phyloP scores from a whole-genome alignment of 768 basidiomycete genomes.

The Tulasnella sp. region DNA sequence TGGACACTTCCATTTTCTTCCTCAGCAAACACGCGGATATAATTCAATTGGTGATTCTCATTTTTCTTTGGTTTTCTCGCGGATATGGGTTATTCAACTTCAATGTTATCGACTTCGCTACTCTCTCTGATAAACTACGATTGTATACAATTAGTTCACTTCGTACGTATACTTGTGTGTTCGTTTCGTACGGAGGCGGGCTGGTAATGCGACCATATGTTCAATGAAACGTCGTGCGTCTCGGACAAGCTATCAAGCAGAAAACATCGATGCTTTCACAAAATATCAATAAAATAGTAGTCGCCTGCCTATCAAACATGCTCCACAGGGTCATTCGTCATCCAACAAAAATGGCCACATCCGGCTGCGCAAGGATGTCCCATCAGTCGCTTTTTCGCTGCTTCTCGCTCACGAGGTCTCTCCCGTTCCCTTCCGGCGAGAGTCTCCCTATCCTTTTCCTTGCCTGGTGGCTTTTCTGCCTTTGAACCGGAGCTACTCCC shows the following conservation, averaged over 20 bases:
- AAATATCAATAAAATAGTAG: not conserved
- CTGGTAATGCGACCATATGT: not conserved
- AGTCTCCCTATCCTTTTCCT: not conserved
- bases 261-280: not conserved
- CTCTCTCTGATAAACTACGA: not conserved
- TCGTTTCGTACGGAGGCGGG: not conserved
- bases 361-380: conserved; percentile 71
- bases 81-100: not conserved
- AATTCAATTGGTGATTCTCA: not conserved
- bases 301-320: not conserved
- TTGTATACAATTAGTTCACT: not conserved
- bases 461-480: not conserved
- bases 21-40: not conserved
- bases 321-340: conserved; percentile 29
- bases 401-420: not conserved
- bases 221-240: not conserved
- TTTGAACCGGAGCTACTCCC: not conserved
- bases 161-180: not conserved
- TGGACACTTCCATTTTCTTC: not conserved
- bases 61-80: not conserved
- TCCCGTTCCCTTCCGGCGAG: not conserved
- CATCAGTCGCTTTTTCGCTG: conserved; percentile 26
- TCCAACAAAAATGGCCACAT: conserved; percentile 79
- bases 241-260: not conserved
- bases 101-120: not conserved